These are phyloP conservation scores for Septoria linicola DNA, from an alignment of 2,329 filamentous ascomycete genomes.

Conservation along the genomic window DNA sequence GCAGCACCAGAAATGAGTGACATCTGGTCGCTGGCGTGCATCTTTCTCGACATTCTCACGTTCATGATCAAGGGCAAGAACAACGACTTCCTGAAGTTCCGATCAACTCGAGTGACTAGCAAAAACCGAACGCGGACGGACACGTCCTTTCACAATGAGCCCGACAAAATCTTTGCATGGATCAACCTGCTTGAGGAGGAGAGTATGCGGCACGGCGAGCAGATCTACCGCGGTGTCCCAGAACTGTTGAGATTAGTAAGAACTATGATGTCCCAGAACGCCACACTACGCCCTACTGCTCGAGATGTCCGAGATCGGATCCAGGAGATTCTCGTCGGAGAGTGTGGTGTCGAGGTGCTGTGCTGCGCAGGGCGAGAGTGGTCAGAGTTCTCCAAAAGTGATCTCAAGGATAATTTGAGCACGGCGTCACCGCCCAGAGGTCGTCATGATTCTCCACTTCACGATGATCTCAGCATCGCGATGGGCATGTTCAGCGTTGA, in stretches of 20 bases:
- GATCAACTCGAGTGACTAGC: conserved; percentile 57
- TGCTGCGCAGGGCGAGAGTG: conserved; percentile 35
- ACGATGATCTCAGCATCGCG: conserved; percentile 21
- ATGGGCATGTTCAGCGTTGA: conserved; percentile 18
- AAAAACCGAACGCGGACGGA: conserved; percentile 46
- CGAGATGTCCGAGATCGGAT: conserved; percentile 43
- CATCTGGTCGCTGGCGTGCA: conserved; percentile 70
- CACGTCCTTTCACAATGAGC: conserved; percentile 70
- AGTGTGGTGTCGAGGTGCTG: conserved; percentile 33
- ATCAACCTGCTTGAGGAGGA: conserved; percentile 51
- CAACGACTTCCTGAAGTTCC: conserved; percentile 64
- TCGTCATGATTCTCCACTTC: conserved; percentile 8
- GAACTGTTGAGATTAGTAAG: conserved; percentile 44
- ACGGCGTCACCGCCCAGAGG: conserved; percentile 12
- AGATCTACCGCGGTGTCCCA: conserved; percentile 43
- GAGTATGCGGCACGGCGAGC: conserved; percentile 26
- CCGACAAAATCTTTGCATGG: conserved; percentile 68
- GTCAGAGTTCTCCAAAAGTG: conserved; percentile 16
- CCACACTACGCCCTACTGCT: conserved; percentile 43
- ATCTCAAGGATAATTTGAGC: conserved; percentile 14
- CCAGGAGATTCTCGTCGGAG: conserved; percentile 30
- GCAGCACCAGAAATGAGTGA: conserved; percentile 54
- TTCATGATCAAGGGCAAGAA: conserved; percentile 68
- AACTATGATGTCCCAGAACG: conserved; percentile 45
- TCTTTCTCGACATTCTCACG: conserved; percentile 69